These are phyloP conservation scores for Cairneyella variabilis DNA, from an alignment of 495 filamentous ascomycete species.

Conservation along the genomic window DNA sequence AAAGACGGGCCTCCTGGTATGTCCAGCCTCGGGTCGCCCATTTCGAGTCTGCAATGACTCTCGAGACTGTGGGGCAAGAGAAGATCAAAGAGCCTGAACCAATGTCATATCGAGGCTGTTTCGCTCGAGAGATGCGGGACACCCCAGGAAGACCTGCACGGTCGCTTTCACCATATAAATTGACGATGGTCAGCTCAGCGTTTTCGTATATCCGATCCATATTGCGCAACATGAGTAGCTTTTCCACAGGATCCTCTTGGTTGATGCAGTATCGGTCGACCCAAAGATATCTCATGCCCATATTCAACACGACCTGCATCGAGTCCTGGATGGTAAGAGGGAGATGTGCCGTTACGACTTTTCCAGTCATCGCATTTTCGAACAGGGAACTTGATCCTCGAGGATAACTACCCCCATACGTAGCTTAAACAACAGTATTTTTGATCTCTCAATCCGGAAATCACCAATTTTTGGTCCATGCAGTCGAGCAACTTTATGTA, in stretches of 20 bases:
- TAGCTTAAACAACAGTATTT: slow-evolving; percentile 2
- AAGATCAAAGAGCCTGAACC: not conserved
- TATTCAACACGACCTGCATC: slow-evolving; percentile 23
- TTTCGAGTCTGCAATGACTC: not conserved
- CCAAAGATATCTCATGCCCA: slow-evolving; percentile 28
- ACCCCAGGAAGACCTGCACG: slow-evolving; percentile 27
- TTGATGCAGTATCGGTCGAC: slow-evolving; percentile 28
- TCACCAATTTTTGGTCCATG: not conserved
- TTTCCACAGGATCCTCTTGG: slow-evolving; percentile 1
- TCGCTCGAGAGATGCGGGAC: not conserved
- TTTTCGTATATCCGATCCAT: slow-evolving; percentile 30
- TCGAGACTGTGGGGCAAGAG: not conserved
- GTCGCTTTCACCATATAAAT: slow-evolving; percentile 18
- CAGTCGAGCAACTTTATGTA: not conserved
- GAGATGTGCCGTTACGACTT: not conserved
- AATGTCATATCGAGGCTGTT: not conserved
- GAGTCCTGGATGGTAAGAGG: slow-evolving; percentile 39
- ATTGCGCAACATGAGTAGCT: slow-evolving; percentile 6
- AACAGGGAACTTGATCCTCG: not conserved
- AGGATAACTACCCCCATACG: not conserved
- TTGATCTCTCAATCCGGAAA: not conserved
- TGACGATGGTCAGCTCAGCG: slow-evolving; percentile 27
- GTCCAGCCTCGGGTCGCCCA: slow-evolving; percentile 39
- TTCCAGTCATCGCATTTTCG: not conserved
- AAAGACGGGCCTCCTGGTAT: slow-evolving; percentile 37